Conservation (phyloP, 2,329 filamentous ascomycete species). For the Fusarium multiceps region DNA sequence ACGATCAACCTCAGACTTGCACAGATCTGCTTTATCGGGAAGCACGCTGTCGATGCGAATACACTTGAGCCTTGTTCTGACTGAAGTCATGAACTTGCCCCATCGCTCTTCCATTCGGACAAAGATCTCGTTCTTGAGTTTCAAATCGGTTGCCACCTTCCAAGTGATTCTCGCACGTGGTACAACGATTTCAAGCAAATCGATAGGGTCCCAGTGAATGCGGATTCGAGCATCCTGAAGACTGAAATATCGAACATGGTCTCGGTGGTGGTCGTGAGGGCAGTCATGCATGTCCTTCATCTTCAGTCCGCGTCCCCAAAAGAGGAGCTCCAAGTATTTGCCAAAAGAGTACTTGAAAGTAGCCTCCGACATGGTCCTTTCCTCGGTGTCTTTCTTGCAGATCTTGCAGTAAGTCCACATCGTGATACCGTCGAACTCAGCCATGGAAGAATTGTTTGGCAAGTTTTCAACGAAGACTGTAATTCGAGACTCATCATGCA, state of each 20-base stretch:
- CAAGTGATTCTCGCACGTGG: slow-evolving; percentile 91
- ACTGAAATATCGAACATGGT: slow-evolving; percentile 94
- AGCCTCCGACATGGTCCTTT: slow-evolving; percentile 89
- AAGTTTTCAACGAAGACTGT: slow-evolving; percentile 83
- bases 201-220: slow-evolving; percentile 92
- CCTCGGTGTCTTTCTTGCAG: slow-evolving; percentile 89
- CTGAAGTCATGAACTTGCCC: slow-evolving; percentile 86
- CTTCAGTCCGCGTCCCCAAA: slow-evolving; percentile 89
- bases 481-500: slow-evolving; percentile 93
- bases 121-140: slow-evolving; percentile 92
- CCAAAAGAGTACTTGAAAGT: slow-evolving; percentile 99
- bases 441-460: slow-evolving; percentile 55
- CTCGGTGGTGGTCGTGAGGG: slow-evolving; percentile 89
- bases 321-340: slow-evolving; percentile 97
- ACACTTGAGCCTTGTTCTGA: slow-evolving; percentile 83
- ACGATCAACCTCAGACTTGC: slow-evolving; percentile 82
- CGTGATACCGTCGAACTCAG: slow-evolving; percentile 74
- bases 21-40: slow-evolving; percentile 85
- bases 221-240: slow-evolving; percentile 86
- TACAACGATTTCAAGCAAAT: slow-evolving; percentile 93
- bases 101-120: slow-evolving; percentile 83
- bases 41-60: slow-evolving; percentile 93
- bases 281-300: slow-evolving; percentile 77
- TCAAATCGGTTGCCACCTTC: slow-evolving; percentile 96
- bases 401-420: slow-evolving; percentile 99